Evolutionary conservation across 2,329 filamentous ascomycete genomes (phyloP).

Genomic region (Xenoacremonium recifei): DNA sequence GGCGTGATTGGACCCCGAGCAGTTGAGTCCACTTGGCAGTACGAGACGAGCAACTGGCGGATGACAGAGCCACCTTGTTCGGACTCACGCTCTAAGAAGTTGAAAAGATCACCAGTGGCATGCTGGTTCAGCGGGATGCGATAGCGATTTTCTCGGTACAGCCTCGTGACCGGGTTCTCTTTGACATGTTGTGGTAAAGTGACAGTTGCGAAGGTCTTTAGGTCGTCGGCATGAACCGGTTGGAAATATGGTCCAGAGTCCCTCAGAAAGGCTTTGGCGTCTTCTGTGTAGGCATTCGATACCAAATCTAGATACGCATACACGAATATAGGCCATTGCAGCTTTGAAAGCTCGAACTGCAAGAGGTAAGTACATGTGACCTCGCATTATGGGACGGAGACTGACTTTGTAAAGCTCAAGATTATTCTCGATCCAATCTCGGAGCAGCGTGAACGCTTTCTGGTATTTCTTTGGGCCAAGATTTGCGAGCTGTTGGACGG

Average conservation of each 20-base stretch:
- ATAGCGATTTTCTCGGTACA: constrained; percentile 87
- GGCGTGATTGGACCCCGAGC: constrained; percentile 62
- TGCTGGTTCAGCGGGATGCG: constrained; percentile 85
- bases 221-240: constrained; percentile 74
- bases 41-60: constrained; percentile 65
- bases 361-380: background rate
- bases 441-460: constrained; percentile 70
- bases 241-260: constrained; percentile 69
- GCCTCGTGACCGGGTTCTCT: constrained; percentile 72
- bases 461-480: constrained; percentile 74
- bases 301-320: constrained; percentile 87
- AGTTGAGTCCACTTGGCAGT: constrained; percentile 58
- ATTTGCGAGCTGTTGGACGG: constrained; percentile 68
- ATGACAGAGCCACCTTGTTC: constrained; percentile 79
- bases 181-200: constrained; percentile 74
- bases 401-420: constrained; percentile 88
- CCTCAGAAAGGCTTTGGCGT: constrained; percentile 72
- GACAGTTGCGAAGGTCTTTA: constrained; percentile 72
- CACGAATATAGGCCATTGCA: constrained; percentile 92
- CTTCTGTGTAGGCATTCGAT: constrained; percentile 65
- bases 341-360: constrained; percentile 79
- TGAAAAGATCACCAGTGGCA: constrained; percentile 77
- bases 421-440: constrained; percentile 85
- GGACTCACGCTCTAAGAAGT: constrained; percentile 84
- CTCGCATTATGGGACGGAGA: background rate